Evolutionary conservation across 2,329 filamentous ascomycete species (phyloP).

Genomic region (Oidium heveae): DNA sequence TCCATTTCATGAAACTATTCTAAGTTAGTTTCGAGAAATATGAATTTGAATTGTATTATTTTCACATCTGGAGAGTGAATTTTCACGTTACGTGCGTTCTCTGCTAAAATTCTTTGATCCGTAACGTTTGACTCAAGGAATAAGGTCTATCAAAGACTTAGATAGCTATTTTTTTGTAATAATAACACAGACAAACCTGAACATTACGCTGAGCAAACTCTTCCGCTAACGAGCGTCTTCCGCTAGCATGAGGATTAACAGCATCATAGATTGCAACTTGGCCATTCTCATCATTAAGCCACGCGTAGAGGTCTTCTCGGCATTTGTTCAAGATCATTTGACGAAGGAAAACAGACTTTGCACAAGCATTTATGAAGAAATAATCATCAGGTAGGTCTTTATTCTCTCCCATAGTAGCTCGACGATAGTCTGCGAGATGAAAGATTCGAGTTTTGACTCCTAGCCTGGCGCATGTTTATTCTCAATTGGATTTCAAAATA

Average conservation of each 20-base stretch:
- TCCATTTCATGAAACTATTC: slow-evolving; percentile 67
- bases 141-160: slow-evolving; percentile 35
- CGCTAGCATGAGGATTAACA: slow-evolving; percentile 71
- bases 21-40: slow-evolving; percentile 3
- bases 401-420: slow-evolving; percentile 65
- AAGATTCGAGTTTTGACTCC: slow-evolving; percentile 97
- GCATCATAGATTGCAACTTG: slow-evolving; percentile 98
- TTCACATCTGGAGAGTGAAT: slow-evolving; percentile 85
- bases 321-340: slow-evolving; percentile 98
- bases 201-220: slow-evolving; percentile 97
- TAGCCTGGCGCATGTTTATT: slow-evolving; percentile 29
- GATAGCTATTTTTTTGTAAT: not conserved
- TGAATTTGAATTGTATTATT: not conserved
- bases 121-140: slow-evolving; percentile 95
- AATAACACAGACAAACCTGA: slow-evolving; percentile 27
- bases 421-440: slow-evolving; percentile 85
- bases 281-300: slow-evolving; percentile 89
- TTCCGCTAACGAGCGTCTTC: slow-evolving; percentile 64
- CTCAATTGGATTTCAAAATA: not conserved
- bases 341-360: slow-evolving; percentile 71
- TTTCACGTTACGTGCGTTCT: slow-evolving; percentile 93
- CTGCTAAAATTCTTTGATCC: slow-evolving; percentile 76
- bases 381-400: slow-evolving; percentile 86
- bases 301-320: slow-evolving; percentile 86
- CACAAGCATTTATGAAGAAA: slow-evolving; percentile 87